Base-by-base conservation (phyloP, 441 rosid species). In the Viola pubescens region DNA sequence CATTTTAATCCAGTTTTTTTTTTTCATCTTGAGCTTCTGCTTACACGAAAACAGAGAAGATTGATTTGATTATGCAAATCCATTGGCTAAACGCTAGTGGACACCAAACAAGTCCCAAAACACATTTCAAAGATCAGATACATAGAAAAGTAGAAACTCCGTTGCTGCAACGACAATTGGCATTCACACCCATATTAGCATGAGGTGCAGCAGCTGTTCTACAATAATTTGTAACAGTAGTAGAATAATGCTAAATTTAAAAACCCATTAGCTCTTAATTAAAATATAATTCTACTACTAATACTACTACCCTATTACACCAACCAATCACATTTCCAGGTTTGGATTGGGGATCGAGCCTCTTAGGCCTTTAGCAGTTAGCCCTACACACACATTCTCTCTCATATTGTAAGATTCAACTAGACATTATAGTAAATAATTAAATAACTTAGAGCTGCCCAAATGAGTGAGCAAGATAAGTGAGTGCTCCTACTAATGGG, bases 401-500 rank as follows among this genome's bases (percentile, higher is more conserved):
- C 53, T 47, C 57, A 51, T 2, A 37, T 0, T 19, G 26, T 1
- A 19, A n/a, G n/a, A n/a, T n/a, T n/a, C n/a, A n/a, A n/a, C n/a
- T 16, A 26, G 34, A 26, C 34, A 26, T 26, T 26, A 26, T 26
- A 26, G 34, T 26, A 26, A 26, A 16, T 16, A 16, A 16, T 16
- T 16, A 16, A 3, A 1, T 43, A 11, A 14, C 4, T 53, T 64
- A 79, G 67, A 84, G 80, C 77, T 91, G 98, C 62, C 91, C 95
- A 46, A 73, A 91, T 3, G 96, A 77, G 74, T 87, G 96, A 7
- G 90, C 90, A 54, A 89, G 83, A 62, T 81, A 89, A 45, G 97
- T 88, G 67, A 89, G 75, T 13, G 83, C 84, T 19, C 98, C 98
- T 7, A 92, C 98, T 19, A 89, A 77, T 3, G 98, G 96, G 43